Evolutionary conservation across 192 early-diverging fungal genomes (phyloP), one percentile per base, ranked within the genome.

Genomic region (Phlyctochytrium bullatum): DNA sequence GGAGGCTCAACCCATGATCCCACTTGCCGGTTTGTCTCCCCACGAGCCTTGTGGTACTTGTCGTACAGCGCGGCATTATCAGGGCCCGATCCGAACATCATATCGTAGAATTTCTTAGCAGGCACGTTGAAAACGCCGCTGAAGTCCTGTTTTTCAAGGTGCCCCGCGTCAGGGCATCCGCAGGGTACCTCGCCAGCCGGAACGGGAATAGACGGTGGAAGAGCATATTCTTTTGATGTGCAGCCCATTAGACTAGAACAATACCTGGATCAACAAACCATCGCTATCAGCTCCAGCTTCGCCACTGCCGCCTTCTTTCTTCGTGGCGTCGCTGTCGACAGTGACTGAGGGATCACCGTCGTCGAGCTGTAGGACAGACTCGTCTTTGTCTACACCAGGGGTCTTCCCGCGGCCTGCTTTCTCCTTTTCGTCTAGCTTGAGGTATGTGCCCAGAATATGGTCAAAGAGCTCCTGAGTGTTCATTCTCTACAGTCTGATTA

Each of bases 131-230:
- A 61, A 25, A 82, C 79, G 29, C 80, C 61, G 27, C 88, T 83
- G n/a, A 62, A 36, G 35, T 89, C 87, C 28, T 77, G 59, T 56
- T 83, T 80, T 50, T 91, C 90, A 29, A 85, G 65, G 75, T 91
- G 90, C n/a, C n/a, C n/a, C n/a, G n/a, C n/a, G 35, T 89, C 88
- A 25, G 74, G 61, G 68, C 90, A 91, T 12, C 78, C 78, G 58
- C 90, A 91, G 24, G 50, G 27, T 1, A 83, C 70, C 28, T 84
- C 83, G 0, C 62, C 75, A 10, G 73, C 54, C 0, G 90, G 90
- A 20, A 47, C 52, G 3, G 76, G 68, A 2, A 87, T 64, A 20
- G 61, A 59, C 20, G 75, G 50, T 12, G 89, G 88, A 28, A 85
- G 68, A 2, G 68, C 85, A 73, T 76, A 79, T 36, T 36, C 62